These are phyloP conservation scores for Phytopythium kandeliae DNA, from an alignment of 352 stramenopile genomes.

Conservation along the genomic window DNA sequence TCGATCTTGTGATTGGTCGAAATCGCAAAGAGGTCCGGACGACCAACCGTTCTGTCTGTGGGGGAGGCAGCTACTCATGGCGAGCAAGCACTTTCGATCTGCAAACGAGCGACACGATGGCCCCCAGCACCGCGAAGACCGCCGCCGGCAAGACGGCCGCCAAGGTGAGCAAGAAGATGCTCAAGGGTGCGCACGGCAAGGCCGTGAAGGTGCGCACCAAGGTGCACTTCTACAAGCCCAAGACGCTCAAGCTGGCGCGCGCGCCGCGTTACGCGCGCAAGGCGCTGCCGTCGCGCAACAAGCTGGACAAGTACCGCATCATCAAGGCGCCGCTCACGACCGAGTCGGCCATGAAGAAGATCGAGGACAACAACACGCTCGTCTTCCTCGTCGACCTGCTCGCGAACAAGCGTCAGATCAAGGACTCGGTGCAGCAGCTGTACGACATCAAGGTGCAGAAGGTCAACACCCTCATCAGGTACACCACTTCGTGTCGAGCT, in stretches of 20 bases:
- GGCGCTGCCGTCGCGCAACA: slow-evolving; percentile 90
- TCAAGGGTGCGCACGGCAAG: slow-evolving; percentile 97
- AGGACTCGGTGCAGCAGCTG: slow-evolving; percentile 98
- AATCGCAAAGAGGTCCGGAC: background rate
- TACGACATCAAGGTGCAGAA: slow-evolving; percentile 99
- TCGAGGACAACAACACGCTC: slow-evolving; percentile 99
- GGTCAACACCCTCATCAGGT: slow-evolving; percentile 99
- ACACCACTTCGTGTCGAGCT: slow-evolving; percentile 84
- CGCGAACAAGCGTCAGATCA: slow-evolving; percentile 99
- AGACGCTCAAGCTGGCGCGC: slow-evolving; percentile 94
- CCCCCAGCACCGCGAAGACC: slow-evolving; percentile 56
- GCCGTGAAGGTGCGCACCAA: slow-evolving; percentile 98
- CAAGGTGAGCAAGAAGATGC: slow-evolving; percentile 92
- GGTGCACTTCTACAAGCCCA: slow-evolving; percentile 99
- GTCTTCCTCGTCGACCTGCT: slow-evolving; percentile 99
- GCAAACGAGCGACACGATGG: slow-evolving; percentile 71
- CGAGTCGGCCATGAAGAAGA: slow-evolving; percentile 99
- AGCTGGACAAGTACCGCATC: slow-evolving; percentile 98
- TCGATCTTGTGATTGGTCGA: slow-evolving; percentile 12
- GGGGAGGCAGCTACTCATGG: too few species aligned
- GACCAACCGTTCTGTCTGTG: slow-evolving; percentile 15
- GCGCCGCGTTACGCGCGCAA: slow-evolving; percentile 97
- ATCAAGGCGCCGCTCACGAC: slow-evolving; percentile 99
- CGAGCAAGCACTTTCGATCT: slow-evolving; percentile 22
- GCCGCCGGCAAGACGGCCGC: slow-evolving; percentile 89